Base-by-base conservation (phyloP, 148 eudicot genomes). In the Euryodendron excelsum region DNA sequence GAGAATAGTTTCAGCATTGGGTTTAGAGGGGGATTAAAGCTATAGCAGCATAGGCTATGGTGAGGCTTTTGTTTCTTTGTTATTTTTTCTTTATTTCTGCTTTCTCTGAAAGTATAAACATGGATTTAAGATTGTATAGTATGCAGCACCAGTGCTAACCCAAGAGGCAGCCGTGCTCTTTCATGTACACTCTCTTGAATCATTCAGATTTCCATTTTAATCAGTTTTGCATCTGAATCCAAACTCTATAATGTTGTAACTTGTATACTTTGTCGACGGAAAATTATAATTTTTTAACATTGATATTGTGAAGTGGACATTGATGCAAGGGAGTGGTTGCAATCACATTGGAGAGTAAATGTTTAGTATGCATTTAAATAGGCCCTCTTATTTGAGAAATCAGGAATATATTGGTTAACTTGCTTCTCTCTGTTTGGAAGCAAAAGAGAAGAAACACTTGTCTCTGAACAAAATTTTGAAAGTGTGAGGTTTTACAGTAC, bases 21-120 rank as follows among this genome's bases (percentile, higher is more conserved):
- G 81, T 84, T 87, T 58, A 87, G 89, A 78, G 92, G 86, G 75
- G 91, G 87, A 20, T 84, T 88, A 11, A 88, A 80, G 79, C 72
- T 81, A 61, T 91, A 83, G 79, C 55, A 41, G 31, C 72, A 45
- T n/a, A 39, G 52, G 68, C 23, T 41, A 20, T 73, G 52, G 50
- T 73, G 50, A 69, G 48, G 69, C 75, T 28, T 68, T 37, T 63
- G 34, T 39, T 58, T 39, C 50, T 20, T 12, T 70, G 0, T 74
- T 41, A 21, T 18, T 53, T 20, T 2, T 18, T 48, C 23, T 50
- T 63, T 23, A 7, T 15, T 33, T 34, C 12, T 7, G 33, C 50
- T 27, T 18, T 3, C 8, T 21, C 28, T 6, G 55, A 41, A 78
- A 33, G 18, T 59, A 47, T 20, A 60, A 61, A 60, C 52, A n/a